Evolutionary conservation across 1,284 basidiomycete genomes (phyloP).

Genomic region (Meripilus lineatus): DNA sequence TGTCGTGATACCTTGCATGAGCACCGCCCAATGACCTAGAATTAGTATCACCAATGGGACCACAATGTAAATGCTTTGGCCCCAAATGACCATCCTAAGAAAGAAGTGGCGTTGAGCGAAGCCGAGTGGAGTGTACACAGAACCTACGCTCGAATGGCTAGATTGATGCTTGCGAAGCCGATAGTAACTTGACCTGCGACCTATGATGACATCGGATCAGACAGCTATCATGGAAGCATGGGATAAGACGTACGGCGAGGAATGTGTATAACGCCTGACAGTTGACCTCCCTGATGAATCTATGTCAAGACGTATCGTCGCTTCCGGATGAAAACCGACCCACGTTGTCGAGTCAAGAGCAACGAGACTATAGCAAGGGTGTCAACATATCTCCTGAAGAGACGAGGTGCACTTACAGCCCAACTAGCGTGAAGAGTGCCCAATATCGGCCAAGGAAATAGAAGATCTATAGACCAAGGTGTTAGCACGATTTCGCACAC

Average conservation of each 20-base stretch:
- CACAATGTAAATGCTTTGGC: background rate
- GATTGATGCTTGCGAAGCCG: conserved; percentile 68
- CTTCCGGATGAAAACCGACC: no score
- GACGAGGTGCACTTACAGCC: conserved; percentile 37
- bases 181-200: conserved; percentile 61
- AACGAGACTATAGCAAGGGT: no score
- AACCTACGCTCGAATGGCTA: conserved; percentile 64
- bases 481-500: background rate
- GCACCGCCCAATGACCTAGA: conserved; percentile 67
- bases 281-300: conserved; percentile 39
- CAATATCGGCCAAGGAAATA: conserved; percentile 68
- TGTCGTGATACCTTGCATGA: conserved; percentile 55
- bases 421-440: conserved; percentile 54
- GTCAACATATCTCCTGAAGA: no score
- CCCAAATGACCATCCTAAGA: conserved; percentile 3
- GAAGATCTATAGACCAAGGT: conserved; percentile 44
- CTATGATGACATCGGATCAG: conserved; percentile 8
- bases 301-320: background rate
- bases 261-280: conserved; percentile 65
- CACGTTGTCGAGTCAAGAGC: no score
- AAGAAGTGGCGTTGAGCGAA: background rate
- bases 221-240: conserved; percentile 23
- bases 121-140: no score
- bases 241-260: no score
- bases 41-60: conserved; percentile 47